These are phyloP conservation scores for Moesziomyces globuligerus DNA, from an alignment of 1,284 basidiomycete species.

Conservation along the genomic window DNA sequence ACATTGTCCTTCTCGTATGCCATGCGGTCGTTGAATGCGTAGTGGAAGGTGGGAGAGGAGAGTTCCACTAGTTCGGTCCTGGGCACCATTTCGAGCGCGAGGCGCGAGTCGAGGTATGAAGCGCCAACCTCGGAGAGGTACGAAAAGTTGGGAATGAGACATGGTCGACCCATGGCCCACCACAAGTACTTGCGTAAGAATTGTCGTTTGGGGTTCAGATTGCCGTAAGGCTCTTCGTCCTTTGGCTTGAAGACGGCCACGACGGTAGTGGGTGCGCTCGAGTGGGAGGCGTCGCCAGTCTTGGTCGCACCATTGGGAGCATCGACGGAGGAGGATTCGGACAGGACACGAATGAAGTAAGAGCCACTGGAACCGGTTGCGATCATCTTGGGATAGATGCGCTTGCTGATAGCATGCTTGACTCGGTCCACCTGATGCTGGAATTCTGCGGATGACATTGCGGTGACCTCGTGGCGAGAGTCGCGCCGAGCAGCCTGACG, in stretches of 20 bases:
- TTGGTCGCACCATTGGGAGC: not conserved
- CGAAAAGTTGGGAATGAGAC: conserved; percentile 65
- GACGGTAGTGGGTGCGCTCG: conserved; percentile 20
- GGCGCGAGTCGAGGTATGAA: conserved; percentile 80
- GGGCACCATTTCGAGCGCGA: conserved; percentile 83
- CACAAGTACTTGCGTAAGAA: conserved; percentile 65
- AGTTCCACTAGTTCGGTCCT: conserved; percentile 83
- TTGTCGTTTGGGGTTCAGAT: conserved; percentile 63
- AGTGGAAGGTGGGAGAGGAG: conserved; percentile 70
- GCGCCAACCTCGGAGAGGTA: conserved; percentile 80
- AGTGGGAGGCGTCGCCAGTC: not conserved
- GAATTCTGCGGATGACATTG: conserved; percentile 39
- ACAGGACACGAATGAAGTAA: conserved; percentile 56
- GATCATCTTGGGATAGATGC: conserved; percentile 65
- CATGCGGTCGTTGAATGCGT: conserved; percentile 57
- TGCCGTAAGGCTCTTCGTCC: conserved; percentile 67
- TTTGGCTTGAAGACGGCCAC: conserved; percentile 65
- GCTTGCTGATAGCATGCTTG: conserved; percentile 52
- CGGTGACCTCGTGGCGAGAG: conserved; percentile 22
- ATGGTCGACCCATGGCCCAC: conserved; percentile 67
- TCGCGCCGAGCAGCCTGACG: not conserved
- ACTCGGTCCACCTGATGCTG: conserved; percentile 47
- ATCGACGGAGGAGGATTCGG: not conserved
- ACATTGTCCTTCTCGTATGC: conserved; percentile 42
- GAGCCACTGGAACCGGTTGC: conserved; percentile 62